Percentiles rank a stretch among this genome's conserved stretches.
Evolutionary conservation across 495 filamentous ascomycete species (phyloP).

Genomic region (Pyrenula aspistea): DNA sequence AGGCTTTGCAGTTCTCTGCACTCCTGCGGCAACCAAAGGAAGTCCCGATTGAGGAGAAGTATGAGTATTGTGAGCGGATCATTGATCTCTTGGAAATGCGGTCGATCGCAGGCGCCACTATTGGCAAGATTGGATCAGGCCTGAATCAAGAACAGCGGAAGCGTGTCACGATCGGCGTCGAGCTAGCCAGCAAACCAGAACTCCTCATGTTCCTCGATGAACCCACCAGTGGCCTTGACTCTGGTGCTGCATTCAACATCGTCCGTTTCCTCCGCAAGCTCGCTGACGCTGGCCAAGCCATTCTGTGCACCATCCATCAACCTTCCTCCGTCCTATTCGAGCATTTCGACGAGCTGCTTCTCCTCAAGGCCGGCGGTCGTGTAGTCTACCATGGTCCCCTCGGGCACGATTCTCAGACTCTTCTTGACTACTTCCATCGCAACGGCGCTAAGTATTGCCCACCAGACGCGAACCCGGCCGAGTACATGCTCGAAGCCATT

Average conservation of each 20-base stretch:
- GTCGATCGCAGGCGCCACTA: conserved; percentile 38
- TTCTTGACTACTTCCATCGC: conserved; percentile 52
- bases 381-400: conserved; percentile 61
- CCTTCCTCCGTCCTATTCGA: conserved; percentile 61
- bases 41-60: conserved; percentile 40
- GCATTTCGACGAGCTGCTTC: conserved; percentile 59
- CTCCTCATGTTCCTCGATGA: conserved; percentile 68
- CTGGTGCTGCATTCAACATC: conserved; percentile 51
- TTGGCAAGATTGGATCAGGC: conserved; percentile 40
- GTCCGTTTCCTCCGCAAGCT: conserved; percentile 54
- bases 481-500: conserved; percentile 59
- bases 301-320: conserved; percentile 69
- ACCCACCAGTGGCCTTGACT: conserved; percentile 62
- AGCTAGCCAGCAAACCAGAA: conserved; percentile 53
- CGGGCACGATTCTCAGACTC: conserved; percentile 35
- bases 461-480: conserved; percentile 47
- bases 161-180: conserved; percentile 55
- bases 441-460: conserved; percentile 51
- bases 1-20: conserved; percentile 48
- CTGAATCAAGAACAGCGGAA: conserved; percentile 51
- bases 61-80: conserved; percentile 47
- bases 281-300: conserved; percentile 54
- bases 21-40: conserved; percentile 41
- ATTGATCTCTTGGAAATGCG: conserved; percentile 46
- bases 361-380: conserved; percentile 57